phyloP scores from a whole-genome alignment of 2,329 filamentous ascomycete genomes.

The Hymenoscyphus albidus region DNA sequence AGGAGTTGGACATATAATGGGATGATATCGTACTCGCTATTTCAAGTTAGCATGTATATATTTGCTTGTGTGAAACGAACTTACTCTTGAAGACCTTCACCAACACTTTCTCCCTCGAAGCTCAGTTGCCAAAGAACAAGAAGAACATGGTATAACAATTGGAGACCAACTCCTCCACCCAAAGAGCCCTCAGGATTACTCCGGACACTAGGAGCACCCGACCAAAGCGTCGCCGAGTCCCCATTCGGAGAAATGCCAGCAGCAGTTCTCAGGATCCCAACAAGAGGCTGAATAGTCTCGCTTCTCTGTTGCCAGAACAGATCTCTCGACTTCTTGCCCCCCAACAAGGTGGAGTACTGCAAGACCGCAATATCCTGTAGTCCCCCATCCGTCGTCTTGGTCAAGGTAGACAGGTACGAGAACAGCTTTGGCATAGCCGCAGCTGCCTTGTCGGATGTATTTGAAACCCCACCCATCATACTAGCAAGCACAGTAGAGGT shows the following conservation, averaged over 20 bases:
- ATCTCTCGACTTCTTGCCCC: slow-evolving; percentile 67
- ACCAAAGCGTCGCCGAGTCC: slow-evolving; percentile 59
- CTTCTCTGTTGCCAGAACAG: slow-evolving; percentile 89
- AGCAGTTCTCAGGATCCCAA: slow-evolving; percentile 77
- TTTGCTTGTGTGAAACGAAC: slow-evolving; percentile 33
- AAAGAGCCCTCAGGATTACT: slow-evolving; percentile 56
- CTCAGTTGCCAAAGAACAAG: slow-evolving; percentile 95
- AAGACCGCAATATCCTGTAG: slow-evolving; percentile 95
- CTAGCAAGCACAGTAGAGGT: slow-evolving; percentile 81
- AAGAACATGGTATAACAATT: slow-evolving; percentile 90
- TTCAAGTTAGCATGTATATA: neutral
- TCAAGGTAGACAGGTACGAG: slow-evolving; percentile 78
- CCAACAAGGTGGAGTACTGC: slow-evolving; percentile 80
- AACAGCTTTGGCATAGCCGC: slow-evolving; percentile 74
- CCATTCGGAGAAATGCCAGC: slow-evolving; percentile 67
- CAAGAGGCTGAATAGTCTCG: slow-evolving; percentile 77
- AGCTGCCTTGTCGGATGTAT: slow-evolving; percentile 59
- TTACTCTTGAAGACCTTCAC: slow-evolving; percentile 79
- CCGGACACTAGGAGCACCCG: slow-evolving; percentile 48
- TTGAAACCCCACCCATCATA: slow-evolving; percentile 64
- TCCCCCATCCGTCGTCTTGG: slow-evolving; percentile 81
- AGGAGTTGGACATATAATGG: slow-evolving; percentile 89
- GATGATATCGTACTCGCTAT: slow-evolving; percentile 86
- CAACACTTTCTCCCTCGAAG: slow-evolving; percentile 76
- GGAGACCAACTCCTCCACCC: slow-evolving; percentile 82